Evolutionary conservation across 2,329 filamentous ascomycete genomes (phyloP), one percentile per base, ranked within the genome.

Genomic region (Geoglossum cookeanum): DNA sequence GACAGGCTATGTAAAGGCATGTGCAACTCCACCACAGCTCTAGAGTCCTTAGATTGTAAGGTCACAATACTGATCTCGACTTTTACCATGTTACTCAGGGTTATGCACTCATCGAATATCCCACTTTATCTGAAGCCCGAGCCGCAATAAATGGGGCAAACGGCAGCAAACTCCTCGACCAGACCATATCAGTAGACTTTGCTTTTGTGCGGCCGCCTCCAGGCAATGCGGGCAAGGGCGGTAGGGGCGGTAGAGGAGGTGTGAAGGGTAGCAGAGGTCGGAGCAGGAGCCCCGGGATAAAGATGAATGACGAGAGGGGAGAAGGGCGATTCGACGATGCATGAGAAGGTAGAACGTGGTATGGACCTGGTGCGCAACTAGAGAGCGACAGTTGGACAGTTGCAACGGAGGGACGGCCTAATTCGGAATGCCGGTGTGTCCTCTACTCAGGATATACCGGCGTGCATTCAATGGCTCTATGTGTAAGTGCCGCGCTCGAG

Each of bases 1-100:
- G 65, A 91, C 84, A 60, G 87, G 87, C 67, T 92, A 91, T 66
- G 87, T 91, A 64, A 92, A 92, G 83, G 87, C 86, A 65, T 27
- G 49, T 53, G 30, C 30, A 53, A 37, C 32, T 55, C 52, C 54
- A 44, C 11, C 39, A 44, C 13, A 15, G 30, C 15, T n/a, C 27
- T 39, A 4, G 8, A 3, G 27, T 17, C 11, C 33, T 22, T 32
- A 8, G n/a, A 13, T n/a, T 53, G 29, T 33, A 32, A 33, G 27
- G 32, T 4, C 7, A n/a, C 4, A 15, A 13, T 35, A 30, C 32
- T 53, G 30, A 53, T 37, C 8, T 17, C 3, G 27, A 9, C 1
- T 17, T 11, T 11, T 37, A 29, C 15, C n/a, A 35, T 13, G 4
- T 22, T 6, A 22, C 32, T 44, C 61, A 91, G 86, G 87, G 87